These are phyloP conservation scores for Triticum timopheevii DNA, from an alignment of 176 grass and related monocot genomes.

Conservation along the genomic window DNA sequence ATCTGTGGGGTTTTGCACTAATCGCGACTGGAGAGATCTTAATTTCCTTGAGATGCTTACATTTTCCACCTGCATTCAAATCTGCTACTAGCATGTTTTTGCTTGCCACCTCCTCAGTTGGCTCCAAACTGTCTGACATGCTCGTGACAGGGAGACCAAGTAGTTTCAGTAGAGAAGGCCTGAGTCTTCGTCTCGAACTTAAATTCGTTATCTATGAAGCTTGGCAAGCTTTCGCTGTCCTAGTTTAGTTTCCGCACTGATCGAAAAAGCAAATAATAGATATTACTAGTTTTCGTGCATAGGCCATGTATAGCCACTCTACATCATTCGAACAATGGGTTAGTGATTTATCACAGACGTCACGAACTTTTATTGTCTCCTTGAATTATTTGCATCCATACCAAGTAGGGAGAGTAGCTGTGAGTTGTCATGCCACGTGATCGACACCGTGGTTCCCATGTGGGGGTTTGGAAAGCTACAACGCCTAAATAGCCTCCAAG, in stretches of 20 bases:
- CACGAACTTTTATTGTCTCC: background rate
- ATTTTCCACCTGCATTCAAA: background rate
- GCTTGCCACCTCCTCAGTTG: background rate
- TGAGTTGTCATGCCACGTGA: background rate
- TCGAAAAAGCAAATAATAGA: background rate
- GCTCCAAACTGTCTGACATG: background rate
- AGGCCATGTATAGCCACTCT: background rate
- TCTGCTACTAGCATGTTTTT: background rate
- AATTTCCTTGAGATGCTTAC: slow-evolving; percentile 2
- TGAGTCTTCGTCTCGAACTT: background rate
- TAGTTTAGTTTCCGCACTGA: background rate
- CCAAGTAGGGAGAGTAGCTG: background rate
- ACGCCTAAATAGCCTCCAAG: background rate
- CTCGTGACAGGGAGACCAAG: background rate
- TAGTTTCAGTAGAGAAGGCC: background rate
- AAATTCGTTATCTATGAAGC: background rate
- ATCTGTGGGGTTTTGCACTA: background rate
- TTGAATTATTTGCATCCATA: background rate
- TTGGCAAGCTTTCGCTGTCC: background rate
- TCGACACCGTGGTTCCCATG: background rate
- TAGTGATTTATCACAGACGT: background rate
- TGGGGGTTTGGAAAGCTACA: background rate
- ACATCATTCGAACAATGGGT: background rate
- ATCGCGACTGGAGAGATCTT: background rate
- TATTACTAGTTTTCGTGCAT: background rate